Conservation (phyloP, 306 rosid genomes). For the Citrullus amarus region DNA sequence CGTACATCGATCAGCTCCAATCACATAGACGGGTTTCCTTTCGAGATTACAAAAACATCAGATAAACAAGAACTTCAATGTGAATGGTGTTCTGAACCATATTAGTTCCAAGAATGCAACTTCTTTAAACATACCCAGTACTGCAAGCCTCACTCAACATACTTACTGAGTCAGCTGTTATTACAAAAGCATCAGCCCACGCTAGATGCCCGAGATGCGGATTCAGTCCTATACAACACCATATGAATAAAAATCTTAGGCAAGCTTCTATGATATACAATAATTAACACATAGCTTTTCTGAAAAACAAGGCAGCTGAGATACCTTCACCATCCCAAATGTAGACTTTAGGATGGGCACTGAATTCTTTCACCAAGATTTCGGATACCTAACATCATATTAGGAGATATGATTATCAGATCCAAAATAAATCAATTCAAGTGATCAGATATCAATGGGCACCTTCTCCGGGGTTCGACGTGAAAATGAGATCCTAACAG, state of each 20-base stretch:
- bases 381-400: slow-evolving; percentile 42
- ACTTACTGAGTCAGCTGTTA: slow-evolving; percentile 89
- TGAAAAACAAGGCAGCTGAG: slow-evolving; percentile 9
- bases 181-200: slow-evolving; percentile 81
- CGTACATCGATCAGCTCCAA: slow-evolving; percentile 63
- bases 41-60: slow-evolving; percentile 1
- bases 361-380: slow-evolving; percentile 41
- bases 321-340: slow-evolving; percentile 93
- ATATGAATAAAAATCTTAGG: neutral
- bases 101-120: neutral
- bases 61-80: slow-evolving; percentile 11
- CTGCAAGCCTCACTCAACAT: slow-evolving; percentile 96
- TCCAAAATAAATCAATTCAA: neutral
- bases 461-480: slow-evolving; percentile 86
- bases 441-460: neutral
- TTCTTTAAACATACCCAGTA: slow-evolving; percentile 60
- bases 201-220: slow-evolving; percentile 85
- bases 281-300: neutral
- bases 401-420: neutral
- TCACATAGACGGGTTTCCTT: slow-evolving; percentile 85
- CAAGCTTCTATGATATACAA: neutral
- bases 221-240: slow-evolving; percentile 39
- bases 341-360: slow-evolving; percentile 56
- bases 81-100: neutral
- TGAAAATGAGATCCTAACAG: slow-evolving; percentile 71